Conservation (phyloP, 768 basidiomycete species). For the Harrya chromipes region DNA sequence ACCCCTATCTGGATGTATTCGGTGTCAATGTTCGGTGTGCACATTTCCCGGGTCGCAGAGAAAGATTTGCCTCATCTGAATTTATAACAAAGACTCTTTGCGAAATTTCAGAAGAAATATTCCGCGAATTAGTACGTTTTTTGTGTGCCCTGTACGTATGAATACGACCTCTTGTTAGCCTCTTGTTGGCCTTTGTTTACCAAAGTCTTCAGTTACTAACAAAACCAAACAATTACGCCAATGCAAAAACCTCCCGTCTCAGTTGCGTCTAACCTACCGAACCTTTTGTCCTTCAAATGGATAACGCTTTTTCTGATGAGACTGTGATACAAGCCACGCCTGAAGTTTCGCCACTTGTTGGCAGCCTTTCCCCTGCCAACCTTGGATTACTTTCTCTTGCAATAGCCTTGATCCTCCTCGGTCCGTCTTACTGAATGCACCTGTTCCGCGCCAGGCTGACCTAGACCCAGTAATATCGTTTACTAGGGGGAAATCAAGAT, state of each 20-base stretch:
- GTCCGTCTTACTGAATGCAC: slow-evolving; percentile 32
- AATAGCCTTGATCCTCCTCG: slow-evolving; percentile 41
- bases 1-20: slow-evolving; percentile 14
- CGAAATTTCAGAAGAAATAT: not conserved
- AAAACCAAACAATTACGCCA: slow-evolving; percentile 19
- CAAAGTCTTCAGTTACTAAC: slow-evolving; percentile 11
- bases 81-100: slow-evolving; percentile 6
- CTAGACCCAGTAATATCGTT: slow-evolving; percentile 43
- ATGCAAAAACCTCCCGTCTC: not conserved
- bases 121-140: not conserved
- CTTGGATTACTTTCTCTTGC: slow-evolving; percentile 42
- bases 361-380: slow-evolving; percentile 38
- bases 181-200: slow-evolving; percentile 14
- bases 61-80: not conserved
- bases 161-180: too few species aligned
- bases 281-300: slow-evolving; percentile 10
- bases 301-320: slow-evolving; percentile 3
- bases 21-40: slow-evolving; percentile 9
- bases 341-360: slow-evolving; percentile 35
- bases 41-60: not conserved
- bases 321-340: slow-evolving; percentile 20
- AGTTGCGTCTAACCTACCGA: not conserved
- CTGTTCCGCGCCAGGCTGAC: slow-evolving; percentile 14
- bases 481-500: slow-evolving; percentile 40
- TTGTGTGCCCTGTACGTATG: not conserved